Evolutionary conservation across 2,329 filamentous ascomycete genomes (phyloP), one percentile per base, ranked within the genome.

Genomic region (Ophiognomonia clavigignenti-juglandacearum): DNA sequence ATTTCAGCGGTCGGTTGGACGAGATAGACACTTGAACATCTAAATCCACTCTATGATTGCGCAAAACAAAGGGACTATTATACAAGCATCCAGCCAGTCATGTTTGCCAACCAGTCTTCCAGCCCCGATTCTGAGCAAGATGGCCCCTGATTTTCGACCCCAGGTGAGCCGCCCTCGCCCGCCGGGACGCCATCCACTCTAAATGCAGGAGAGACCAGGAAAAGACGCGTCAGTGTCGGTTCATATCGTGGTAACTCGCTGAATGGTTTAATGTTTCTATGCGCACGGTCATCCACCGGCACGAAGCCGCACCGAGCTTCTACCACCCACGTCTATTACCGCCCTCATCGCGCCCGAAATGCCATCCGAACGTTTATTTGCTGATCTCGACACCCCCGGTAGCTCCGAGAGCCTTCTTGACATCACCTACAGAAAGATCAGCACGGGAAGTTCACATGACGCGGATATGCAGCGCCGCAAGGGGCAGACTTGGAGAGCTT

Each of bases 341-440:
- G n/a, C n/a, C n/a, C n/a, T n/a, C n/a, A n/a, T n/a, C n/a, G n/a
- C n/a, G n/a, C n/a, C n/a, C n/a, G n/a, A n/a, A n/a, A n/a, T n/a
- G n/a, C n/a, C n/a, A n/a, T n/a, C n/a, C n/a, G n/a, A n/a, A n/a
- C n/a, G 6, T 41, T 67, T 70, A 70, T 61, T 73, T 73, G 53
- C 63, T 66, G 56, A 89, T 85, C 69, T 90, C 86, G 29, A 90
- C 83, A 70, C 86, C 86, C n/a, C 83, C 84, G n/a, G 76, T 80
- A 43, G 86, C 88, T 47, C 83, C 84, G 4, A 89, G 68, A 2
- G 75, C 68, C 68, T 82, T 80, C 75, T 87, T 87, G 59, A 86
- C 72, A 59, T 79, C 75, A 52, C 58, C 53, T 59, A 10, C n/a
- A n/a, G n/a, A n/a, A n/a, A n/a, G n/a, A n/a, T n/a, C n/a, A n/a